Evolutionary conservation across 352 stramenopile species (phyloP).

Genomic region (Phytophthora fragariae): DNA sequence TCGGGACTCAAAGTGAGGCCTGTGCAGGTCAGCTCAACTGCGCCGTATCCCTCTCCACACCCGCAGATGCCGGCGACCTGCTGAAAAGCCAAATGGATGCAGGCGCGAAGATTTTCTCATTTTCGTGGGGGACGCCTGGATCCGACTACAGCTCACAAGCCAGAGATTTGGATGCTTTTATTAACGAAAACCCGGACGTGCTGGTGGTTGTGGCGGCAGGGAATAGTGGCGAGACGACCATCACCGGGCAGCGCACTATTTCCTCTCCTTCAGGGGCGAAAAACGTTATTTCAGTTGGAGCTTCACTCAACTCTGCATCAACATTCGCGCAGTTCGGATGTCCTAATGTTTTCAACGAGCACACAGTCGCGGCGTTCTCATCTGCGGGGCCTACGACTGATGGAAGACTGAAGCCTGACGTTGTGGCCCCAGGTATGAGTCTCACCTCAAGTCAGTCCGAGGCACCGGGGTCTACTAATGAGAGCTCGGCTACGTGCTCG

Average conservation of each 20-base stretch:
- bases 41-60: slow-evolving; percentile 64
- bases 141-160: slow-evolving; percentile 84
- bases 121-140: slow-evolving; percentile 82
- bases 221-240: slow-evolving; percentile 85
- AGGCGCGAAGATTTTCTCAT: slow-evolving; percentile 84
- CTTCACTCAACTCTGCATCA: slow-evolving; percentile 69
- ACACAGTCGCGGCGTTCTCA: slow-evolving; percentile 86
- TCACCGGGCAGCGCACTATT: slow-evolving; percentile 64
- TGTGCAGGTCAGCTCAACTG: slow-evolving; percentile 64
- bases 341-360: slow-evolving; percentile 72
- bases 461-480: slow-evolving; percentile 55
- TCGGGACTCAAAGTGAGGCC: slow-evolving; percentile 61
- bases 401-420: slow-evolving; percentile 87
- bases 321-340: slow-evolving; percentile 62
- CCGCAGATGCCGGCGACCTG: slow-evolving; percentile 65
- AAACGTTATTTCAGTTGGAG: slow-evolving; percentile 86
- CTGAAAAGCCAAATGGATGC: slow-evolving; percentile 76
- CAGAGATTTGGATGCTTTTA: slow-evolving; percentile 79
- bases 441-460: slow-evolving; percentile 80
- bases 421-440: slow-evolving; percentile 87
- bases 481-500: slow-evolving; percentile 67
- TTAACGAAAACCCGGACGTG: slow-evolving; percentile 87
- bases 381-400: slow-evolving; percentile 84
- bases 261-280: slow-evolving; percentile 85
- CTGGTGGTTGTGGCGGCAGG: slow-evolving; percentile 90